Conservation (phyloP, 139 green algal genomes). For the Edaphochlamys debaryana region DNA sequence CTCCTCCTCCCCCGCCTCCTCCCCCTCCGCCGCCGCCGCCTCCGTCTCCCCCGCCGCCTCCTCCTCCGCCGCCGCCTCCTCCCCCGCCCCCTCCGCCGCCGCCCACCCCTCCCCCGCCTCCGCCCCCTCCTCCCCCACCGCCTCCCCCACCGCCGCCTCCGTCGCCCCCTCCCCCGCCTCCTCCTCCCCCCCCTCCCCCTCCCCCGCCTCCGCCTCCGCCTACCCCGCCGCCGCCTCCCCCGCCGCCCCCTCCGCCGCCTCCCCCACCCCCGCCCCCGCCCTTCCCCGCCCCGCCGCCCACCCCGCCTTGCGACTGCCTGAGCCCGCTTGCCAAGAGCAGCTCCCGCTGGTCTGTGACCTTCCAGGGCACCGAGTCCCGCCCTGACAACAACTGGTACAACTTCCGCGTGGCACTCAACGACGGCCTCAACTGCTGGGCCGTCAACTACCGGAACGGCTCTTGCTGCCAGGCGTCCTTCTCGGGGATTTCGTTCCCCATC, state of each 20-base stretch:
- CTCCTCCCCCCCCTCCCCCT: background rate
- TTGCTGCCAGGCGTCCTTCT: constrained; percentile 55
- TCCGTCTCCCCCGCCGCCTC: background rate
- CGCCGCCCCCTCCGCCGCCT: constrained; percentile 9
- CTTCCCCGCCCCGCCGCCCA: background rate
- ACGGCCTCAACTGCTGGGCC: constrained; percentile 3
- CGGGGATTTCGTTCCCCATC: constrained; percentile 38
- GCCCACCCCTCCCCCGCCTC: background rate
- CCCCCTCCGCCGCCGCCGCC: constrained; percentile 3
- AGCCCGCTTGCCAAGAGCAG: constrained; percentile 45
- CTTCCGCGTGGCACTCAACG: constrained; percentile 20
- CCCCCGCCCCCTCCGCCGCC: constrained; percentile 11
- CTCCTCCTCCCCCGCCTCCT: constrained; percentile 26
- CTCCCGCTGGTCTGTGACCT: constrained; percentile 46
- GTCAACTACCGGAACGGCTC: constrained; percentile 49
- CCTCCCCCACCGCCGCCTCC: constrained; percentile 22
- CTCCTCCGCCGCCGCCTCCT: background rate
- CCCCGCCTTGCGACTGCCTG: constrained; percentile 43
- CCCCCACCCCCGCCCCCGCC: constrained; percentile 11
- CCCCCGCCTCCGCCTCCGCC: constrained; percentile 14
- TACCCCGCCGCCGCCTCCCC: background rate
- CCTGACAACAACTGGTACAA: background rate
- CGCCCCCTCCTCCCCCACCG: background rate
- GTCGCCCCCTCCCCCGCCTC: constrained; percentile 15
- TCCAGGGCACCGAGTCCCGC: background rate